Evolutionary conservation across 2,329 filamentous ascomycete species (phyloP).

Genomic region (Calonectria montana): DNA sequence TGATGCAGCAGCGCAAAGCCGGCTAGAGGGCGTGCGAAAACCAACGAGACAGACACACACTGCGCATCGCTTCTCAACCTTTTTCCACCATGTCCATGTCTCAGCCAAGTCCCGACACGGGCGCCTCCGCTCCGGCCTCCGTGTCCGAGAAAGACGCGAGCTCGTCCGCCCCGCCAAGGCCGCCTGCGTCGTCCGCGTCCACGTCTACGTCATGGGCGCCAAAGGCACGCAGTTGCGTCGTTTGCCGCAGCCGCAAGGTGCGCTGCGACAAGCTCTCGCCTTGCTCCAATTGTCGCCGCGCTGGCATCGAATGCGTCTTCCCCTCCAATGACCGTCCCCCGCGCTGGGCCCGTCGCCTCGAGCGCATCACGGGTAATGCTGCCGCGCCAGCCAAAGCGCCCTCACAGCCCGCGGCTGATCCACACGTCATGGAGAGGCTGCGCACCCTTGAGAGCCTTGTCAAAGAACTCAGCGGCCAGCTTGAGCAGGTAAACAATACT

Average conservation of each 20-base stretch:
- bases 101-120: constrained; percentile 11
- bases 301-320: constrained; percentile 62
- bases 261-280: constrained; percentile 67
- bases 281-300: constrained; percentile 67
- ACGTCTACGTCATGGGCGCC: neutral
- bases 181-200: constrained; percentile 29
- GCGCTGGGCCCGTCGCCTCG: constrained; percentile 65
- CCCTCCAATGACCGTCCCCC: constrained; percentile 62
- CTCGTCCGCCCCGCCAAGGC: constrained; percentile 8
- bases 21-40: neutral
- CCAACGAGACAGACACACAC: neutral
- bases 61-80: neutral
- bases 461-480: constrained; percentile 59
- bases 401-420: constrained; percentile 38
- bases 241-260: constrained; percentile 66
- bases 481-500: constrained; percentile 53
- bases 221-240: constrained; percentile 60
- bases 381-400: constrained; percentile 41
- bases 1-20: neutral
- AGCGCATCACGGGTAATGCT: constrained; percentile 49
- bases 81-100: neutral
- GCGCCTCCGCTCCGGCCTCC: constrained; percentile 33
- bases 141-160: constrained; percentile 40
- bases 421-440: constrained; percentile 61
- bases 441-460: constrained; percentile 62